Percentiles rank a stretch among this genome's conserved stretches.
Evolutionary conservation across 73 alveolate species (phyloP).

Genomic region (Stentor coeruleus): DNA sequence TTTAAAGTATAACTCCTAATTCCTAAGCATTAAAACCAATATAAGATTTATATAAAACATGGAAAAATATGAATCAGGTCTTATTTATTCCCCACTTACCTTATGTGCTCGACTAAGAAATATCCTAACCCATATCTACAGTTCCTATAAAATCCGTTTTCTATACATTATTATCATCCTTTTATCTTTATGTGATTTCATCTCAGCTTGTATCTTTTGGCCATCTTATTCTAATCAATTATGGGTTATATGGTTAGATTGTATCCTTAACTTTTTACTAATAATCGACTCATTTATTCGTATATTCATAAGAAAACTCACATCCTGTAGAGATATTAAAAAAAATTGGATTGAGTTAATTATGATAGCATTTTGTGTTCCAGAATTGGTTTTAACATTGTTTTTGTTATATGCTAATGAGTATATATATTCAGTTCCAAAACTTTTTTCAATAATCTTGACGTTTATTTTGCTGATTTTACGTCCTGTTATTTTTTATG

Average conservation of each 20-base stretch:
- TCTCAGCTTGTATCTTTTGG: not conserved
- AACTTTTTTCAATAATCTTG: not conserved
- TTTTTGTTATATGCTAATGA: too few relatives aligned
- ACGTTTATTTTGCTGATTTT: not conserved
- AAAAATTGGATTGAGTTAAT: not conserved
- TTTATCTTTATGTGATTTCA: not conserved
- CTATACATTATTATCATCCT: not conserved
- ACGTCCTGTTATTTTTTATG: not conserved
- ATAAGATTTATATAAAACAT: too few relatives aligned
- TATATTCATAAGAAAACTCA: not conserved
- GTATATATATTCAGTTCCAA: too few relatives aligned
- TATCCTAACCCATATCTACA: not conserved
- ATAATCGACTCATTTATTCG: not conserved
- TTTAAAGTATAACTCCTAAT: too few relatives aligned
- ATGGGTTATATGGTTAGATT: not conserved
- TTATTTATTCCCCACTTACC: too few relatives aligned
- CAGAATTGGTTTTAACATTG: not conserved
- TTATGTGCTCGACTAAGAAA: too few relatives aligned
- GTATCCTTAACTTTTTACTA: not conserved
- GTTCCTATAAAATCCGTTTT: not conserved
- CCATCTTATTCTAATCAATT: not conserved
- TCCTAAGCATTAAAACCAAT: too few relatives aligned
- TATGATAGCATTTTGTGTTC: not conserved
- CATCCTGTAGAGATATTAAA: not conserved
- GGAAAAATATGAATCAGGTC: too few relatives aligned